phyloP scores from a whole-genome alignment of 345 rosid species.

The Linum tenue region DNA sequence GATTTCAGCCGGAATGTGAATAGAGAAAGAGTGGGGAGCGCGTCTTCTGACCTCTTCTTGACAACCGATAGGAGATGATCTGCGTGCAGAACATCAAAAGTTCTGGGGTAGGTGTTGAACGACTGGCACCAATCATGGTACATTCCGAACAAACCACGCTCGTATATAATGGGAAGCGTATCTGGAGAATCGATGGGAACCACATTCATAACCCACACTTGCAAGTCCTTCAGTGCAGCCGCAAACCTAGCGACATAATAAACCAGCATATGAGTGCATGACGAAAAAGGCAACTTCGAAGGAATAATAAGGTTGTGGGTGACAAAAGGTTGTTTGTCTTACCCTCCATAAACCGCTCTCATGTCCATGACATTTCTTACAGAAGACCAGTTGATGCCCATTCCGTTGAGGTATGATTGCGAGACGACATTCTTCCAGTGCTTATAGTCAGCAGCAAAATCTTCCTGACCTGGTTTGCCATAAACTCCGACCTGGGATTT shows the following conservation, averaged over 20 bases:
- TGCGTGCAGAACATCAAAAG: constrained; percentile 79
- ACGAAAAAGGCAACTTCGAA: background rate
- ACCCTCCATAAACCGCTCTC: constrained; percentile 96
- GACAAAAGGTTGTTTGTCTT: constrained; percentile 13
- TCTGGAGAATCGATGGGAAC: constrained; percentile 65
- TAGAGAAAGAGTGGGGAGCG: background rate
- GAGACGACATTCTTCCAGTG: constrained; percentile 63
- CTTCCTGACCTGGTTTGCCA: constrained; percentile 59
- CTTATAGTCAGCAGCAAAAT: constrained; percentile 49
- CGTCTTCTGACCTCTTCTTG: constrained; percentile 42
- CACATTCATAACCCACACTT: constrained; percentile 83
- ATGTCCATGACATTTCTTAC: constrained; percentile 87
- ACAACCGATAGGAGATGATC: constrained; percentile 67
- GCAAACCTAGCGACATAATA: constrained; percentile 46
- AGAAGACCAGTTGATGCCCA: constrained; percentile 57
- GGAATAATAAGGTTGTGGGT: background rate
- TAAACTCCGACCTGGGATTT: constrained; percentile 50
- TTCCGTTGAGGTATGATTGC: constrained; percentile 42
- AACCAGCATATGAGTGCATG: constrained; percentile 3
- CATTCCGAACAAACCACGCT: constrained; percentile 86
- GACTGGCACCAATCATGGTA: constrained; percentile 95
- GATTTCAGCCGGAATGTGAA: background rate
- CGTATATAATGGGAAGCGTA: constrained; percentile 77
- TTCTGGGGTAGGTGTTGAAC: constrained; percentile 80
- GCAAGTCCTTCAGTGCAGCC: constrained; percentile 60